Evolutionary conservation across 2,329 filamentous ascomycete species (phyloP).

Genomic region (Alternaria sp.): DNA sequence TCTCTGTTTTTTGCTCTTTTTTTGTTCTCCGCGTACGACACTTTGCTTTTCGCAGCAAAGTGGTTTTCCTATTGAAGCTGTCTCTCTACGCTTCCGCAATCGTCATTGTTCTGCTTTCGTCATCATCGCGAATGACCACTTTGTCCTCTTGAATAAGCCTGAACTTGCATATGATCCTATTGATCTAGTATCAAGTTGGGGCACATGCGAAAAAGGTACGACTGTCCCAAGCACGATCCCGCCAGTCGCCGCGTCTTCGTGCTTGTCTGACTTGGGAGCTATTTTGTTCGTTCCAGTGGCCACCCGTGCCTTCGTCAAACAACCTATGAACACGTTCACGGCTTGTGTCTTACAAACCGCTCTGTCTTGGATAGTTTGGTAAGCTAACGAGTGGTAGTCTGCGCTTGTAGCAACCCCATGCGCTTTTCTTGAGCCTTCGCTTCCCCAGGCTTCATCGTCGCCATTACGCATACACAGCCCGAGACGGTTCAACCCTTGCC

Average conservation of each 20-base stretch:
- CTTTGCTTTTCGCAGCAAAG: constrained; percentile 48
- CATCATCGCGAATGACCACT: constrained; percentile 38
- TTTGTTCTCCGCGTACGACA: constrained; percentile 23
- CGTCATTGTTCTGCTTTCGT: constrained; percentile 32
- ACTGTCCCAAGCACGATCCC: constrained; percentile 35
- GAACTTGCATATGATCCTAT: constrained; percentile 30
- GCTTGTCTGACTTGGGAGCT: constrained; percentile 46
- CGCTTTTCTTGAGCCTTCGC: constrained; percentile 40
- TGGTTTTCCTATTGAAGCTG: constrained; percentile 39
- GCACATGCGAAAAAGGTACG: constrained; percentile 47
- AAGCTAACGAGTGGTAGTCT: constrained; percentile 48
- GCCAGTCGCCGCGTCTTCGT: constrained; percentile 30
- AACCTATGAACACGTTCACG: constrained; percentile 48
- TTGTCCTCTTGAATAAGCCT: constrained; percentile 45
- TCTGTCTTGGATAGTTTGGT: constrained; percentile 48
- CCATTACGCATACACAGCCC: constrained; percentile 25
- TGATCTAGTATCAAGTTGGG: constrained; percentile 28
- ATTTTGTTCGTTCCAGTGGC: constrained; percentile 43
- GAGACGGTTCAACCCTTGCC: constrained; percentile 20
- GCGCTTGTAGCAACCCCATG: constrained; percentile 42
- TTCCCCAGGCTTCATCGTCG: constrained; percentile 37
- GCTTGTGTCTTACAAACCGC: constrained; percentile 51
- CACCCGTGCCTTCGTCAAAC: constrained; percentile 46
- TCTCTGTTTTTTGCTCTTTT: constrained; percentile 40
- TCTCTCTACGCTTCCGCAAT: constrained; percentile 46